phyloP scores from a whole-genome alignment of 2,329 filamentous ascomycete species.

The Diaporthe longicolla region DNA sequence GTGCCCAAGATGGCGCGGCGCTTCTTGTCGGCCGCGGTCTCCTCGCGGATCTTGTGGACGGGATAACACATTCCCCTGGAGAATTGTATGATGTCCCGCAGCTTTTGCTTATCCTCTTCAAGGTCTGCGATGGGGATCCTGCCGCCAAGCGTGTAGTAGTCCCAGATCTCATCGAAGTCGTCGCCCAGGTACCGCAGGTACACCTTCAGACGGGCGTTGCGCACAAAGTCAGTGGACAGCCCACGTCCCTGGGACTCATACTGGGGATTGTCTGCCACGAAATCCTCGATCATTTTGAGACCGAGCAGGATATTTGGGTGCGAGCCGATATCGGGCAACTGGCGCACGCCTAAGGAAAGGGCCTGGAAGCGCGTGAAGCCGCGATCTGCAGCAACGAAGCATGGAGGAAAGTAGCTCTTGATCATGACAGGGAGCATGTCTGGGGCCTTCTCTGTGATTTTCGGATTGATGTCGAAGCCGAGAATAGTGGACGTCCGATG shows the following conservation, averaged over 20 bases:
- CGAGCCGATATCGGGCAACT: slow-evolving; percentile 23
- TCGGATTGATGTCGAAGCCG: slow-evolving; percentile 33
- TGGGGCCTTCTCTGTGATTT: slow-evolving; percentile 22
- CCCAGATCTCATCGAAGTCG: slow-evolving; percentile 37
- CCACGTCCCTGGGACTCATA: slow-evolving; percentile 2
- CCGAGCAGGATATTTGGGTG: slow-evolving; percentile 32
- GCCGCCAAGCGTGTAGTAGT: slow-evolving; percentile 34
- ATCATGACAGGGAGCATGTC: slow-evolving; percentile 27
- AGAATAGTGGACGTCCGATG: slow-evolving; percentile 10
- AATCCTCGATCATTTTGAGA: slow-evolving; percentile 25
- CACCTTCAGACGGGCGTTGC: slow-evolving; percentile 34
- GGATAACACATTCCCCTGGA: slow-evolving; percentile 3
- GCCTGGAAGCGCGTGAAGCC: slow-evolving; percentile 27
- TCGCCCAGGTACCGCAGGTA: slow-evolving; percentile 22
- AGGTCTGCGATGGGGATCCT: slow-evolving; percentile 33
- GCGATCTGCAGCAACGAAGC: slow-evolving; percentile 21
- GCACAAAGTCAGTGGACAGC: slow-evolving; percentile 28
- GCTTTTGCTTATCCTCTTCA: slow-evolving; percentile 22
- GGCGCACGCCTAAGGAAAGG: slow-evolving; percentile 24
- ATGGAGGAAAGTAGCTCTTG: slow-evolving; percentile 34
- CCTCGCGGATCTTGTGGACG: background rate
- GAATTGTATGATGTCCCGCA: slow-evolving; percentile 26
- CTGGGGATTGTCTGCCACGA: slow-evolving; percentile 24
- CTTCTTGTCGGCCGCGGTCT: slow-evolving; percentile 5
- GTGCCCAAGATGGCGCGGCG: slow-evolving; percentile 17